Conservation (phyloP, 371 early-diverging fungal species). For the Choanephora cucurbitarum region DNA sequence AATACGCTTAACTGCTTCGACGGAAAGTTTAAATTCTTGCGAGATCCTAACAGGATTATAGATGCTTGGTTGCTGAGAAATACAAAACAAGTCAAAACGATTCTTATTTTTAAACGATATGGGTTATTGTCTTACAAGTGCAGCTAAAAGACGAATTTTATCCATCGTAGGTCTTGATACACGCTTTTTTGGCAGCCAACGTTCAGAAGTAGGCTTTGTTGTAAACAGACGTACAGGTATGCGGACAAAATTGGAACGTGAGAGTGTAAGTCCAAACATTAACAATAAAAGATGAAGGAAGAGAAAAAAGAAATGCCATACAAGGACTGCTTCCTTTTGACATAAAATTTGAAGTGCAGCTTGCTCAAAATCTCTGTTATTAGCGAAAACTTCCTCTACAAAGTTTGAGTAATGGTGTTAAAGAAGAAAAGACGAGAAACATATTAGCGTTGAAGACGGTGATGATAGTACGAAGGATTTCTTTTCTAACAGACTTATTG, state of each 20-base stretch:
- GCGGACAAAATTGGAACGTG: neutral
- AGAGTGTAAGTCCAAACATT: neutral
- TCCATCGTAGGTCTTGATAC: constrained; percentile 43
- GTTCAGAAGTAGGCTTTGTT: neutral
- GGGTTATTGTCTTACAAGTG: constrained; percentile 19
- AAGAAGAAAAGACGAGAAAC: too few species aligned
- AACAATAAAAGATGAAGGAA: neutral
- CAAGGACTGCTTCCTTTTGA: neutral
- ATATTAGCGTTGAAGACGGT: too few species aligned
- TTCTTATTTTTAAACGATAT: neutral
- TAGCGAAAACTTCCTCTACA: too few species aligned
- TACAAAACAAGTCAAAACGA: neutral
- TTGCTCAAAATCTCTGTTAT: too few species aligned
- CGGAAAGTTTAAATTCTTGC: constrained; percentile 35
- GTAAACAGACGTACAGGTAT: neutral
- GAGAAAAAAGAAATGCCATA: neutral
- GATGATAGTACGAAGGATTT: too few species aligned
- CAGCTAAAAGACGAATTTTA: constrained; percentile 28
- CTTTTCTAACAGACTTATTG: too few species aligned
- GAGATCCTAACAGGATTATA: constrained; percentile 26
- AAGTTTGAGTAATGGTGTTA: too few species aligned
- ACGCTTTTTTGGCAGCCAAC: constrained; percentile 39
- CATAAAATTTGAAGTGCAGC: too few species aligned
- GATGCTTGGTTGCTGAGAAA: constrained; percentile 33
- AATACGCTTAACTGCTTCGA: constrained; percentile 41